Base-by-base conservation (phyloP, 2,329 filamentous ascomycete genomes). In the Rutstroemia sp. region DNA sequence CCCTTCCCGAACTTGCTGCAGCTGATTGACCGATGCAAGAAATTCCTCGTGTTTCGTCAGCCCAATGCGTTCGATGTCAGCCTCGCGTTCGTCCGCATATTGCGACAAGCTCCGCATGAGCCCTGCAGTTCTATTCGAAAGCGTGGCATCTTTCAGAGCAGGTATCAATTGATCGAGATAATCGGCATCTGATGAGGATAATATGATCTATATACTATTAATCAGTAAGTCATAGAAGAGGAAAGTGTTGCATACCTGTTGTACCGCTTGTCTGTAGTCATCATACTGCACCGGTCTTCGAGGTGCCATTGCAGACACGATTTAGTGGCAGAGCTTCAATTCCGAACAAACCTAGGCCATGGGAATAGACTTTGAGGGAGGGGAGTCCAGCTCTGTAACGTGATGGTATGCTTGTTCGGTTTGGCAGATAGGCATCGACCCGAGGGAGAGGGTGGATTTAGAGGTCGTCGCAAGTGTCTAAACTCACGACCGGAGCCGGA, bases 11-110 rank as follows among this genome's bases (percentile, higher is more conserved):
- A 97, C 91, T 58, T 84, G 82, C 64, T 97, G 88, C n/a, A 99
- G 81, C 68, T 95, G 90, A 67, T 94, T 95, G 63, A 99, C 91
- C 0, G 92, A 96, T 62, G 83, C 84, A 37, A 97, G 86, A 68
- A 99, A 99, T 67, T 96, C 94, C 68, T 97, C 92, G 68, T 99
- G 94, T 67, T 96, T 96, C 10, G 89, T 92, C 66, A 96, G 85
- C 65, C 94, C 96, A 65, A 97, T 95, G 21, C 83, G 83, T 73
- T 99, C 94, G 62, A 99, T 97, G 65, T 97, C 92, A 14, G 82
- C 74, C 71, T 99, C 94, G 59, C 92, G 86, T 48, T 94, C 89
- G 63, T 87, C 85, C 37, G 92, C 89, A 71, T 96, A 95, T 63
- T 86, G 84, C 47, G 85, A 83, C 56, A 95, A 78, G 59, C 88